A percentile compares a stretch with the other conserved stretches of the same genome.
These are phyloP conservation scores for Pisolithus albus DNA, from an alignment of 768 basidiomycete species.

Conservation along the genomic window DNA sequence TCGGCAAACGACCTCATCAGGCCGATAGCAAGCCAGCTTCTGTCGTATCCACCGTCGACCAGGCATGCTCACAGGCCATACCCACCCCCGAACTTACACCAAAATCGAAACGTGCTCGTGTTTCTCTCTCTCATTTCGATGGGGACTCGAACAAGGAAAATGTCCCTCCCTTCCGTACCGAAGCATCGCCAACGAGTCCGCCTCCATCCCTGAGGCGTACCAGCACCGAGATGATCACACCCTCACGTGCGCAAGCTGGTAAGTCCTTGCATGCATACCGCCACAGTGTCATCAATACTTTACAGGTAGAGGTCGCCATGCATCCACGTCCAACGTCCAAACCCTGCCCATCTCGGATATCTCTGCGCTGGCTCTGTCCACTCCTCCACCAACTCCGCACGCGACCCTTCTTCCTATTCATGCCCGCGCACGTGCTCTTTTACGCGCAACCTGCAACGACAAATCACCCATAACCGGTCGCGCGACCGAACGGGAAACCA, in stretches of 20 bases:
- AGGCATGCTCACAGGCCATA: conserved; percentile 1
- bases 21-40: conserved; percentile 15
- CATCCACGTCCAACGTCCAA: conserved; percentile 41
- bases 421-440: conserved; percentile 61
- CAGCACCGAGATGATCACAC: conserved; percentile 29
- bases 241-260: conserved; percentile 43
- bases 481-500: conserved; percentile 49
- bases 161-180: conserved; percentile 52
- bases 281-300: conserved; percentile 3
- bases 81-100: conserved; percentile 57
- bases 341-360: conserved; percentile 34
- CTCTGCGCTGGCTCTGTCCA: conserved; percentile 40
- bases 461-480: conserved; percentile 57
- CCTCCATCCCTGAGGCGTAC: conserved; percentile 36
- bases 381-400: conserved; percentile 60
- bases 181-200: conserved; percentile 35
- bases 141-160: conserved; percentile 73
- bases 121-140: conserved; percentile 35
- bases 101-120: conserved; percentile 57
- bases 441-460: conserved; percentile 65
- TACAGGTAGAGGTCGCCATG: conserved; percentile 40
- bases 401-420: conserved; percentile 36
- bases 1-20: conserved; percentile 46
- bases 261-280: conserved; percentile 13
- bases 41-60: conserved; percentile 5